phyloP scores from a whole-genome alignment of 2,329 filamentous ascomycete genomes.

The Fusarium lateritium region DNA sequence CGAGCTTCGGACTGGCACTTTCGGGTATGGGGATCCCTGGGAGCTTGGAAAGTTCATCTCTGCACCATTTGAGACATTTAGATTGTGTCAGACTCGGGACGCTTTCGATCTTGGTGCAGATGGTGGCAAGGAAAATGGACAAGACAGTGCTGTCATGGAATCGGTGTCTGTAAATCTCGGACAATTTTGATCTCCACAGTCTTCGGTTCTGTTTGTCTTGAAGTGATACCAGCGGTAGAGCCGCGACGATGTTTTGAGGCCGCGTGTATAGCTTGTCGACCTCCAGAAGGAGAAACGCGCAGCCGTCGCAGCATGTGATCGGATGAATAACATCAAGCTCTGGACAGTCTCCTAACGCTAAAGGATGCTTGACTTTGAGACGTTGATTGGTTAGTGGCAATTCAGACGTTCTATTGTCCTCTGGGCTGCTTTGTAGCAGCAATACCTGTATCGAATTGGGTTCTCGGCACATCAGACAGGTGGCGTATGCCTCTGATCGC shows the following conservation, averaged over 20 bases:
- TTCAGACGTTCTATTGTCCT: background rate
- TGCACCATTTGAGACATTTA: background rate
- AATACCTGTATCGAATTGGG: background rate
- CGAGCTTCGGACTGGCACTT: background rate
- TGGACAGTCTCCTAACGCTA: background rate
- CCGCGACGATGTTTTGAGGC: background rate
- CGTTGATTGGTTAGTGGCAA: background rate
- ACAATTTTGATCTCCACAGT: background rate
- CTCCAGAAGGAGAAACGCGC: background rate
- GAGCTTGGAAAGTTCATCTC: background rate
- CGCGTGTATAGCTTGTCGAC: accelerated
- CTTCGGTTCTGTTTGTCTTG: background rate
- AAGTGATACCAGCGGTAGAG: background rate
- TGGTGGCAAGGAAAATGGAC: background rate
- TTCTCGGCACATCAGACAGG: background rate
- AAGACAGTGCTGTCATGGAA: background rate
- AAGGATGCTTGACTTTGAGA: background rate
- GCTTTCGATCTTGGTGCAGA: background rate
- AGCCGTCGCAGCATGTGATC: conserved; percentile 3
- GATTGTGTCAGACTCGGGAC: background rate
- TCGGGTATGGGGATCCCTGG: background rate
- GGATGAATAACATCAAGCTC: background rate
- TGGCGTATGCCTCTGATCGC: background rate
- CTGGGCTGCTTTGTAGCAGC: background rate
- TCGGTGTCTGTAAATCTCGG: background rate